Evolutionary conservation across 306 rosid genomes (phyloP).

Genomic region (Medicago arabica): DNA sequence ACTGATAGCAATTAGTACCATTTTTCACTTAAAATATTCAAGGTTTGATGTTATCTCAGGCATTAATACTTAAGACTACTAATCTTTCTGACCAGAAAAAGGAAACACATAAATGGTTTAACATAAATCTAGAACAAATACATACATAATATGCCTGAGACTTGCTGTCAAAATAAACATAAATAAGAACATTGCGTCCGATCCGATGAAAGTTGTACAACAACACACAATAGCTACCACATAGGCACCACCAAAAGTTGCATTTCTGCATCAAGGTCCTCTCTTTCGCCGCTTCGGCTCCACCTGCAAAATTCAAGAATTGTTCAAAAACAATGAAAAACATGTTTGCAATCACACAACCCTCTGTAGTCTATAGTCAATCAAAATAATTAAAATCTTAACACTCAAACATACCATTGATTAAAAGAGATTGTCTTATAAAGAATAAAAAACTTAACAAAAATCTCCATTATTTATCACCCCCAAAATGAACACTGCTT

Average conservation of each 20-base stretch:
- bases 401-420: background rate
- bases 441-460: background rate
- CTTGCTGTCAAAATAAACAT: constrained; percentile 38
- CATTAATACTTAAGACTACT: constrained; percentile 40
- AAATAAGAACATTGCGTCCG: constrained; percentile 41
- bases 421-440: background rate
- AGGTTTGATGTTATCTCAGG: constrained; percentile 41
- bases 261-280: constrained; percentile 38
- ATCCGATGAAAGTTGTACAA: constrained; percentile 55
- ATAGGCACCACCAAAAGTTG: constrained; percentile 28
- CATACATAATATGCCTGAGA: constrained; percentile 45
- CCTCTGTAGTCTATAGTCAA: background rate
- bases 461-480: no score
- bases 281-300: constrained; percentile 79
- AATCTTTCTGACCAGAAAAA: constrained; percentile 28
- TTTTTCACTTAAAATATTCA: constrained; percentile 25
- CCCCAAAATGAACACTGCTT: background rate
- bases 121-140: constrained; percentile 42
- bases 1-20: background rate
- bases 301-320: constrained; percentile 53
- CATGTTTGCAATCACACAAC: constrained; percentile 1
- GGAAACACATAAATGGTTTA: constrained; percentile 38
- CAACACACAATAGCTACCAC: constrained; percentile 46
- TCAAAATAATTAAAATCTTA: background rate
- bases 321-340: background rate